Evolutionary conservation across 192 early-diverging fungal species (phyloP).

Genomic region (Spizellomyces punctatus): DNA sequence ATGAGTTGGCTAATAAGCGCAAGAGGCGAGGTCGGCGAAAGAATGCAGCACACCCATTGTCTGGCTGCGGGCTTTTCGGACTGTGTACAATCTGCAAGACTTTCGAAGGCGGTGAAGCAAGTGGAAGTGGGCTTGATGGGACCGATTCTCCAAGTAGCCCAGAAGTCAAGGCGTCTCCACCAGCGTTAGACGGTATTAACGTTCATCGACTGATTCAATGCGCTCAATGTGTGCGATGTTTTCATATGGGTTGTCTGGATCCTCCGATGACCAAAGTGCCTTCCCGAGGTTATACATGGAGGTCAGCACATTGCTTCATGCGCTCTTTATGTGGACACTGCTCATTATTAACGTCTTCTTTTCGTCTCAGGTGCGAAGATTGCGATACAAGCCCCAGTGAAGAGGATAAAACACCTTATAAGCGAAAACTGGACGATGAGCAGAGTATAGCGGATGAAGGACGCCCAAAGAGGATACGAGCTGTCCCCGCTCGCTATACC

Average conservation of each 20-base stretch:
- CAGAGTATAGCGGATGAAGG: background rate
- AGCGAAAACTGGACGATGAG: background rate
- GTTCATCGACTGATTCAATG: conserved; percentile 21
- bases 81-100: conserved; percentile 25
- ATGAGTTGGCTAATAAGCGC: background rate
- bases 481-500: background rate
- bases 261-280: conserved; percentile 20
- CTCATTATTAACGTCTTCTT: background rate
- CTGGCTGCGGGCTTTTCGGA: background rate
- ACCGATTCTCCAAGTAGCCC: too few relatives aligned
- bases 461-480: background rate
- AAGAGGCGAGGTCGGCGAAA: background rate
- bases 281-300: conserved; percentile 24
- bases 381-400: background rate
- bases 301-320: conserved; percentile 6
- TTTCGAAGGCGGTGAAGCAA: conserved; percentile 11
- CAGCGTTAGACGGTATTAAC: background rate
- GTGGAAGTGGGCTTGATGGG: background rate
- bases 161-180: too few relatives aligned
- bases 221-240: conserved; percentile 9
- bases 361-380: background rate
- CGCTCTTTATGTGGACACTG: background rate
- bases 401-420: background rate
- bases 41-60: background rate
- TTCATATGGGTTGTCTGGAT: conserved; percentile 29